Conservation (phyloP, 1,284 basidiomycete genomes). For the Tilletia setariae region DNA sequence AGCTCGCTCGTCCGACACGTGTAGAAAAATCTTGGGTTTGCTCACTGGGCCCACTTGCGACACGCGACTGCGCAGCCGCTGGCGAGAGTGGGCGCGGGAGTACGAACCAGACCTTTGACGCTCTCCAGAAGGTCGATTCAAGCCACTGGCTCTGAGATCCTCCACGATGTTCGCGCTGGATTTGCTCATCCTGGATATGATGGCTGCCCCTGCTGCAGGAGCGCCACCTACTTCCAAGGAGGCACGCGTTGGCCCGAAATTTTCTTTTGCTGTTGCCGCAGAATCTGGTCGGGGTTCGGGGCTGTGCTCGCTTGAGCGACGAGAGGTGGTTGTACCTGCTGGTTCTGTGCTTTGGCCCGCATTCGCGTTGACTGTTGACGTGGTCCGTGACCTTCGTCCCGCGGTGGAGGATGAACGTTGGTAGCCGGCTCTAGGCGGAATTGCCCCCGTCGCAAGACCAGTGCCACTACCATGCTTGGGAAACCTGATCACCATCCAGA, state of each 20-base stretch:
- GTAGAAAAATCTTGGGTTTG: slow-evolving; percentile 38
- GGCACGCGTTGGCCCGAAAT: too few species aligned
- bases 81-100: slow-evolving; percentile 30
- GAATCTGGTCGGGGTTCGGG: not conserved
- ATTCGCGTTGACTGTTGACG: not conserved
- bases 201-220: not conserved
- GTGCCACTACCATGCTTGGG: slow-evolving; percentile 21
- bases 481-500: slow-evolving; percentile 43
- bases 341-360: not conserved
- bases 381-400: not conserved
- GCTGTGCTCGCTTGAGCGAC: not conserved
- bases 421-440: not conserved
- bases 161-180: not conserved
- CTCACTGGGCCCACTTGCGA: slow-evolving; percentile 18
- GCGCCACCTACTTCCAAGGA: too few species aligned
- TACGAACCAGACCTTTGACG: slow-evolving; percentile 18
- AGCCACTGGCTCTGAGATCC: not conserved
- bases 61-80: slow-evolving; percentile 21
- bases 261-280: too few species aligned
- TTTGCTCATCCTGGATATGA: not conserved
- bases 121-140: not conserved
- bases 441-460: not conserved
- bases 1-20: slow-evolving; percentile 43
- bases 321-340: too few species aligned
- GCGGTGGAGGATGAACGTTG: slow-evolving; percentile 2